These are phyloP conservation scores for Cryphonectria nitschkei DNA, from an alignment of 2,329 filamentous ascomycete species.

Conservation along the genomic window DNA sequence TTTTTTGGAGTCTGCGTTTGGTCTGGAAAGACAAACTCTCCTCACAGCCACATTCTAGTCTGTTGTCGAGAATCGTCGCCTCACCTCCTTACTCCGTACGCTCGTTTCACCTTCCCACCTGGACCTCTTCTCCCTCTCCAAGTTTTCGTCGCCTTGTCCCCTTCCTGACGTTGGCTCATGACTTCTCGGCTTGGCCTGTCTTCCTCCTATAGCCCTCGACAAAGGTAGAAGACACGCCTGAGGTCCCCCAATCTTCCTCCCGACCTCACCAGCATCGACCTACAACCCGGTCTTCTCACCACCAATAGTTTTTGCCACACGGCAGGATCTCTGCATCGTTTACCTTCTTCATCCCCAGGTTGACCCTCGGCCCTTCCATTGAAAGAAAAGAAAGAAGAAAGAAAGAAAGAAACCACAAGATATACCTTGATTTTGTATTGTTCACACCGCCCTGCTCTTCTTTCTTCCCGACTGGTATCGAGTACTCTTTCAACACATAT, in stretches of 20 bases:
- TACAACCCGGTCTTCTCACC: conserved; percentile 14
- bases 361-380: conserved; percentile 56
- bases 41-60: conserved; percentile 22
- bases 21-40: conserved; percentile 18
- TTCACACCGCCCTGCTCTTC: conserved; percentile 31
- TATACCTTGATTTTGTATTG: conserved; percentile 31
- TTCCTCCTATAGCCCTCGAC: conserved; percentile 9
- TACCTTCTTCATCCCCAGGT: conserved; percentile 54
- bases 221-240: conserved; percentile 14
- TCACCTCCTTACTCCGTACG: conserved; percentile 30
- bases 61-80: conserved; percentile 31
- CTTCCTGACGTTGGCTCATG: conserved; percentile 29
- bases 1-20: conserved; percentile 27
- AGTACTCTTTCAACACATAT: conserved; percentile 28
- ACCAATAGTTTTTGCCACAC: conserved; percentile 19
- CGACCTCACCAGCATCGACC: conserved; percentile 12
- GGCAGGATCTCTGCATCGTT: conserved; percentile 38
- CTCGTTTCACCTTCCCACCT: conserved; percentile 37
- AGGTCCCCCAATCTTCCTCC: not conserved
- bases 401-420: conserved; percentile 24
- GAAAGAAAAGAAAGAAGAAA: not conserved
- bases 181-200: conserved; percentile 31
- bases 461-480: conserved; percentile 30
- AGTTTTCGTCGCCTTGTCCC: conserved; percentile 30
- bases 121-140: conserved; percentile 22